Base-by-base conservation (phyloP, 352 stramenopile species). In the Pythium folliculosum region DNA sequence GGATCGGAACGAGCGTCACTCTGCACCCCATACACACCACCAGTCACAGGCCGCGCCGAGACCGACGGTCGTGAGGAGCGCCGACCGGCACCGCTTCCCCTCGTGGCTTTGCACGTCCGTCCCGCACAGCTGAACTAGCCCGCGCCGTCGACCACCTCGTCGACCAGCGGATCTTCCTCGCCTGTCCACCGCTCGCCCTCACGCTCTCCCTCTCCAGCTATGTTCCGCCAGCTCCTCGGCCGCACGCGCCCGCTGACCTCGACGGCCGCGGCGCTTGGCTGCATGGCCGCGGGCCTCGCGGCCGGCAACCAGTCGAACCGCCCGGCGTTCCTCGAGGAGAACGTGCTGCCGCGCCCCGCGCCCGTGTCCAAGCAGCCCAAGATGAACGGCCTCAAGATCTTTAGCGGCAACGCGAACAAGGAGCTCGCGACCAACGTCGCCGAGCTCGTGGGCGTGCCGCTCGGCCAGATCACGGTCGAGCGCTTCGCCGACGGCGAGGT, bases 401-500 rank as follows among this genome's bases (percentile, higher is more conserved):
- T 99, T 75, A 97, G 89, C 63, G 98, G 98, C 57, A 99, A 99
- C 72, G 96, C 97, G 51, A 99, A 99, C 82, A 91, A 97, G 74
- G 84, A 93, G 58, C 86, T 99, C 21, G 97, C 97, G 0, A 80
- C 90, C 60, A 98, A 99, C 79, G 98, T 99, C 73, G 94, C 97
- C 32, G 95, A 98, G 51, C 88, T 99, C 51, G 86, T 99, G 35
- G 97, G 97, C 60, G 97, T 99, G 58, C 92, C 98, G 66, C 88
- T 99, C 25, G 97, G 97, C 56, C 98, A 99, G 69, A 97, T 98
- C 67, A 99, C 97, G 51, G 97, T 99, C 47, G 94, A 97, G 72
- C 86, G 92, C 65, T 99, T 99, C 74, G 97, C 97, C n/a, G 98
- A 99, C 75, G 98, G 97, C 54, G 98, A 99, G 80, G 97, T 99